Percentiles rank a stretch among this genome's conserved stretches.
Conservation (phyloP, 2,329 filamentous ascomycete species). For the Cladophialophora immunda region DNA sequence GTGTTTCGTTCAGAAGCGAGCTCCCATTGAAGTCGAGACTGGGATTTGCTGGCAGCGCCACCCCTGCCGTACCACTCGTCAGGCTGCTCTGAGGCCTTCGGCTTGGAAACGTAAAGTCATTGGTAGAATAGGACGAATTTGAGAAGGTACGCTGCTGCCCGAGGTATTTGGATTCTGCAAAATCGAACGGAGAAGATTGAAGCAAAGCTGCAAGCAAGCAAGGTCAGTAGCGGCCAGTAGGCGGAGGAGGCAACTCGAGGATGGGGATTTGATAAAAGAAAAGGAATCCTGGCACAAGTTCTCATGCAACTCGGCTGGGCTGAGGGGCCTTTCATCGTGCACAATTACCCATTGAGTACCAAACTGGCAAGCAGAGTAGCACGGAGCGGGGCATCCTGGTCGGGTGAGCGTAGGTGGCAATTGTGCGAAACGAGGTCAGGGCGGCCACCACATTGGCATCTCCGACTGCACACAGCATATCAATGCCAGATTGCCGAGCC, state of each 20-base stretch:
- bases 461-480: slow-evolving; percentile 32
- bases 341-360: slow-evolving; percentile 35
- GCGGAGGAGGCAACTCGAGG: slow-evolving; percentile 28
- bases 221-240: slow-evolving; percentile 41
- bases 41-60: slow-evolving; percentile 35
- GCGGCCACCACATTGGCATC: slow-evolving; percentile 23
- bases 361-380: slow-evolving; percentile 36
- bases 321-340: slow-evolving; percentile 28
- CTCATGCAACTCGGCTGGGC: slow-evolving; percentile 34
- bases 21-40: slow-evolving; percentile 35
- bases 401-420: slow-evolving; percentile 34
- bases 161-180: slow-evolving; percentile 52
- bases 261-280: slow-evolving; percentile 38
- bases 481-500: slow-evolving; percentile 36
- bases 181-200: slow-evolving; percentile 50
- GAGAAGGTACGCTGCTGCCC: slow-evolving; percentile 47
- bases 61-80: slow-evolving; percentile 32
- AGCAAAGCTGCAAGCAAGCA: slow-evolving; percentile 44
- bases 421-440: slow-evolving; percentile 25
- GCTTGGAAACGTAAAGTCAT: slow-evolving; percentile 36
- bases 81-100: slow-evolving; percentile 29
- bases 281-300: slow-evolving; percentile 36
- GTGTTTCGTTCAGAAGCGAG: slow-evolving; percentile 35
- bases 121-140: slow-evolving; percentile 42
- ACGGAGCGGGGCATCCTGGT: slow-evolving; percentile 40